phyloP scores from a whole-genome alignment of 179 eudicot species.

The Drosera spatulata region DNA sequence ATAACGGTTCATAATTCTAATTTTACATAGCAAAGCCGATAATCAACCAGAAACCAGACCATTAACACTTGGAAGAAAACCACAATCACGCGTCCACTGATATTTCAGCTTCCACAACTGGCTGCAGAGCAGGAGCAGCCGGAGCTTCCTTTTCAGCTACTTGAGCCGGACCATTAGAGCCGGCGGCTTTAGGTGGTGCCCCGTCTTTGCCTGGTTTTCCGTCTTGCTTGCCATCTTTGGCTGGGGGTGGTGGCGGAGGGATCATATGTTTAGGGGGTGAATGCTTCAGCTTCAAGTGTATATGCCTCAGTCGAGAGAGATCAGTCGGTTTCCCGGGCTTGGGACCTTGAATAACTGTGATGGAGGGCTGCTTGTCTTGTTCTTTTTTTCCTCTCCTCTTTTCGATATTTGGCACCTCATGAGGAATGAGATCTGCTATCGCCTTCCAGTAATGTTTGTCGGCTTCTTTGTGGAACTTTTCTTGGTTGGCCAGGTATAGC shows the following conservation, averaged over 20 bases:
- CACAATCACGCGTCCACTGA: too few species aligned
- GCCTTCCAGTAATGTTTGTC: slow-evolving; percentile 97
- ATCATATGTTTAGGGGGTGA: slow-evolving; percentile 89
- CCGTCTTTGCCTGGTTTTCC: slow-evolving; percentile 12
- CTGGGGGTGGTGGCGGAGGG: slow-evolving; percentile 33
- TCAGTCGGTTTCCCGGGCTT: slow-evolving; percentile 97
- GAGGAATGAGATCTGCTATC: slow-evolving; percentile 82
- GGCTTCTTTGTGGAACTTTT: slow-evolving; percentile 86
- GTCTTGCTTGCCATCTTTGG: slow-evolving; percentile 31
- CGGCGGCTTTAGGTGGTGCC: too few species aligned
- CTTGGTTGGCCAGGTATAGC: slow-evolving; percentile 62
- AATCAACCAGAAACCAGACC: too few species aligned
- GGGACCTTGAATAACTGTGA: slow-evolving; percentile 46
- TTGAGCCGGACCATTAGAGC: too few species aligned
- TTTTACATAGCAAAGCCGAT: too few species aligned
- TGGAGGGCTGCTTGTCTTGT: slow-evolving; percentile 63
- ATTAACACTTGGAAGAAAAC: too few species aligned
- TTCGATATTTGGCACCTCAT: slow-evolving; percentile 78
- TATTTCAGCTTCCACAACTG: too few species aligned
- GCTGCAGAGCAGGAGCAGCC: too few species aligned
- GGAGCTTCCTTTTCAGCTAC: too few species aligned
- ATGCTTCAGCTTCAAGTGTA: slow-evolving; percentile 76
- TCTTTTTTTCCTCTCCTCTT: slow-evolving; percentile 78
- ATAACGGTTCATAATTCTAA: too few species aligned
- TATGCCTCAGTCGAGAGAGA: slow-evolving; percentile 76